phyloP scores from a whole-genome alignment of 495 filamentous ascomycete species.

The Neurospora sp. region DNA sequence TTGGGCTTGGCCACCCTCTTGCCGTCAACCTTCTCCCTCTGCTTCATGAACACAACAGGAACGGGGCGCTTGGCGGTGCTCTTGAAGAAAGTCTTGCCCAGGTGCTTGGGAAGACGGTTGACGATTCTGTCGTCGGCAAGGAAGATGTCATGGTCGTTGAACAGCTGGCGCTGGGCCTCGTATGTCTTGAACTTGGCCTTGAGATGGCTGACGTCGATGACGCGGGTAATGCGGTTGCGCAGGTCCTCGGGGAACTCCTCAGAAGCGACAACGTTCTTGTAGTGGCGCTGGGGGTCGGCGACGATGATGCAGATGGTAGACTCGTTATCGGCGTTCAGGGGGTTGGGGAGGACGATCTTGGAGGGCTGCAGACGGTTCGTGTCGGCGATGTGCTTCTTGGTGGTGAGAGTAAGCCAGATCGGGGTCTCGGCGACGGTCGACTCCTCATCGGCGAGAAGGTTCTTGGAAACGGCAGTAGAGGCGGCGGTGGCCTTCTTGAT shows the following conservation, averaged over 20 bases:
- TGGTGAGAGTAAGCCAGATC: conserved; percentile 77
- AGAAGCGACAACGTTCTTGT: conserved; percentile 76
- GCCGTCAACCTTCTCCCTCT: conserved; percentile 52
- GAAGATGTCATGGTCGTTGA: conserved; percentile 75
- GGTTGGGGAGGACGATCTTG: conserved; percentile 52
- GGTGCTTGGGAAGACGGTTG: conserved; percentile 58
- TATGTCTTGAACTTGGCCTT: conserved; percentile 76
- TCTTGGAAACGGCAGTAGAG: conserved; percentile 52
- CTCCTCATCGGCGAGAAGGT: conserved; percentile 59
- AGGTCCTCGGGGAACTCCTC: conserved; percentile 64
- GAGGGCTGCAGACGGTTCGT: conserved; percentile 54
- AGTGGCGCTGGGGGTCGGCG: conserved; percentile 69
- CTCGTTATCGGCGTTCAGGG: conserved; percentile 49
- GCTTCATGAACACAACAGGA: conserved; percentile 60
- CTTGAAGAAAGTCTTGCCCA: conserved; percentile 86
- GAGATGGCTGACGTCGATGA: conserved; percentile 76
- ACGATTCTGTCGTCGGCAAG: conserved; percentile 76
- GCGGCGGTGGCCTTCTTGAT: conserved; percentile 57
- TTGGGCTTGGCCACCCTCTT: conserved; percentile 49
- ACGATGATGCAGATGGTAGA: conserved; percentile 65
- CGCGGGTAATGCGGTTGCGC: conserved; percentile 60
- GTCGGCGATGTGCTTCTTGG: conserved; percentile 61
- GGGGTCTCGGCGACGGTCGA: conserved; percentile 34
- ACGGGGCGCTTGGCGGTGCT: conserved; percentile 70
- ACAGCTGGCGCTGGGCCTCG: conserved; percentile 76